Evolutionary conservation across 2,329 filamentous ascomycete genomes (phyloP).

Genomic region (Keithomyces neogunnii): DNA sequence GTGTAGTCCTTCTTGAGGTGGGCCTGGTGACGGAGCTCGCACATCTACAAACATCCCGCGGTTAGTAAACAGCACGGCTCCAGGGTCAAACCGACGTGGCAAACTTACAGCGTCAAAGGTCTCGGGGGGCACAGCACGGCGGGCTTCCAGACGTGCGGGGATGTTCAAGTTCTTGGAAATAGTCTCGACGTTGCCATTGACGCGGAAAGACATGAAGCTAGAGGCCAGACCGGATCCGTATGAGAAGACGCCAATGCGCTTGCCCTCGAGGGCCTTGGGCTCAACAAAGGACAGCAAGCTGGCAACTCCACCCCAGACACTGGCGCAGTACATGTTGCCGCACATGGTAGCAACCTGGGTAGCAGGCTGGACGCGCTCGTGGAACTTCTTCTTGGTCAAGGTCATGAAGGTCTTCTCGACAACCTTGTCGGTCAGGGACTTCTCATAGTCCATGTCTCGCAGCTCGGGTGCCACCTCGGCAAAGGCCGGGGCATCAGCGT

Average conservation of each 20-base stretch:
- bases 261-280: constrained; percentile 56
- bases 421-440: constrained; percentile 71
- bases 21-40: constrained; percentile 71
- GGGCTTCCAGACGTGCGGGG: constrained; percentile 55
- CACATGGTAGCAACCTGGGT: constrained; percentile 72
- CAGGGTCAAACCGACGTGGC: not conserved
- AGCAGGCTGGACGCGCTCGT: constrained; percentile 64
- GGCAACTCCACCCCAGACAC: constrained; percentile 69
- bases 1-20: constrained; percentile 74
- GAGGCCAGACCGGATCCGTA: constrained; percentile 70
- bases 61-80: not conserved
- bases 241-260: constrained; percentile 69
- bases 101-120: constrained; percentile 59
- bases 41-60: constrained; percentile 48
- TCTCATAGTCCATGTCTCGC: constrained; percentile 68
- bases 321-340: constrained; percentile 60
- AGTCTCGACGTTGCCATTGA: constrained; percentile 60
- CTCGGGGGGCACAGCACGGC: constrained; percentile 59
- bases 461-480: constrained; percentile 68
- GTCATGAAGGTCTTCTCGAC: constrained; percentile 83
- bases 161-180: constrained; percentile 64
- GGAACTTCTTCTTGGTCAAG: constrained; percentile 76
- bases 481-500: constrained; percentile 60
- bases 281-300: constrained; percentile 58
- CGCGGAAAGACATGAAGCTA: constrained; percentile 65